Evolutionary conservation across 371 early-diverging fungal genomes (phyloP).

Genomic region (Chytridium lagenaria): DNA sequence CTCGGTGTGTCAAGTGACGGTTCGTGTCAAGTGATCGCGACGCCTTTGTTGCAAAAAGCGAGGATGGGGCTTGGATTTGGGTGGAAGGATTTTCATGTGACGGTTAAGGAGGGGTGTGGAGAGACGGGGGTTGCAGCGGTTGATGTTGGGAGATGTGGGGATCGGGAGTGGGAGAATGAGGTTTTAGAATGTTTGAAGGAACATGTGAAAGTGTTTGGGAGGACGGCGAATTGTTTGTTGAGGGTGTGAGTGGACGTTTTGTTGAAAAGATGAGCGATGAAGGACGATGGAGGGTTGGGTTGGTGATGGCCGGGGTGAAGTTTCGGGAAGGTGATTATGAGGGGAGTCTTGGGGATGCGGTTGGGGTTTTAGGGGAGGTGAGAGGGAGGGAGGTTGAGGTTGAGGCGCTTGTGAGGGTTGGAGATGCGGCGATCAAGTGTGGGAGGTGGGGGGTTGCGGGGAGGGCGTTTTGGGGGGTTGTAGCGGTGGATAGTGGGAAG

Average conservation of each 20-base stretch:
- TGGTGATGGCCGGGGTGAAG: too few relatives aligned
- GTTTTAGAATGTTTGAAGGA: too few relatives aligned
- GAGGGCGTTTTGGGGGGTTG: slow-evolving; percentile 22
- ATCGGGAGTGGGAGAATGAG: not conserved
- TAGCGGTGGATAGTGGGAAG: not conserved
- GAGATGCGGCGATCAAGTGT: slow-evolving; percentile 30
- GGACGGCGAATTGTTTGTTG: too few relatives aligned
- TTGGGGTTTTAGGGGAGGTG: not conserved
- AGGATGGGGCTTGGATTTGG: slow-evolving; percentile 22
- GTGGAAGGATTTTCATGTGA: slow-evolving; percentile 39
- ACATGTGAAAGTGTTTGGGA: too few relatives aligned
- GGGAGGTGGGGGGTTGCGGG: not conserved
- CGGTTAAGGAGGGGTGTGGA: slow-evolving; percentile 27
- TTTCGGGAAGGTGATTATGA: not conserved
- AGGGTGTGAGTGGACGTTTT: too few relatives aligned
- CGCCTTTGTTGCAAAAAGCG: slow-evolving; percentile 24
- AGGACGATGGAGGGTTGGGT: too few relatives aligned
- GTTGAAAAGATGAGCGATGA: too few relatives aligned
- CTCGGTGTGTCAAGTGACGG: too few relatives aligned
- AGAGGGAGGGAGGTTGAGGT: not conserved
- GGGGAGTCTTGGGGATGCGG: slow-evolving; percentile 5
- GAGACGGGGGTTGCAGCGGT: slow-evolving; percentile 28
- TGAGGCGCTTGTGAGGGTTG: slow-evolving; percentile 25
- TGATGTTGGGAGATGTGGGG: slow-evolving; percentile 15
- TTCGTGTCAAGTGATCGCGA: slow-evolving; percentile 27